These are phyloP conservation scores for Huntiella moniliformis DNA, from an alignment of 2,329 filamentous ascomycete species.

Conservation along the genomic window DNA sequence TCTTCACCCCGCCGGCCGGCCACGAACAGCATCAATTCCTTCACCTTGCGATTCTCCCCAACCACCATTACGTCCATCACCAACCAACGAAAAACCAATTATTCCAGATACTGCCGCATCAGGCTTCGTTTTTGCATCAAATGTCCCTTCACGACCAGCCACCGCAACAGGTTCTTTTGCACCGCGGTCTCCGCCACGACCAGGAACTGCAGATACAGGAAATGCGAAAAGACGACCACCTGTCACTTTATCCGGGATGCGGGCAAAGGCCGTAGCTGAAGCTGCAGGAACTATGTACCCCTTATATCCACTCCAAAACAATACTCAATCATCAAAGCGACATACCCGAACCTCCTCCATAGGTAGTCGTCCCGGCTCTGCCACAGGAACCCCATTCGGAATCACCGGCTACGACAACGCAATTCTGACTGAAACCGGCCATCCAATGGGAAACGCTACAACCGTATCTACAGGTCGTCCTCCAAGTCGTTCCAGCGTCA, in stretches of 20 bases:
- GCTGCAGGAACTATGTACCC: background rate
- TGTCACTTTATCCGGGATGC: background rate
- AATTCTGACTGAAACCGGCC: too few species aligned
- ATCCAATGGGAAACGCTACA: too few species aligned
- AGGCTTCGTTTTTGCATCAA: background rate
- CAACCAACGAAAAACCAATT: background rate
- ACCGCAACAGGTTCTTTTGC: too few species aligned
- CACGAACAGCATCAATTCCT: background rate
- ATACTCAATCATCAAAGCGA: too few species aligned
- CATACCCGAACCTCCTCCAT: too few species aligned
- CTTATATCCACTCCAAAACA: too few species aligned
- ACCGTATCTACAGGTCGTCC: too few species aligned
- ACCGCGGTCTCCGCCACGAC: background rate
- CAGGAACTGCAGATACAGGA: background rate
- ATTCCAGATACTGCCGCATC: background rate
- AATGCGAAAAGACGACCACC: background rate
- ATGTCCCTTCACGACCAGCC: background rate
- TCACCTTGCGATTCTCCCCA: background rate
- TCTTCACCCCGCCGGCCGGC: slow-evolving; percentile 3
- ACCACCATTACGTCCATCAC: background rate
- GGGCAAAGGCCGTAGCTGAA: background rate
- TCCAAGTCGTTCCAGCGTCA: too few species aligned
- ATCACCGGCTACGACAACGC: too few species aligned
- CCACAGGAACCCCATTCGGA: too few species aligned
- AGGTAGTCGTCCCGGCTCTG: too few species aligned